These are phyloP conservation scores for Phialophora verrucosa DNA, from an alignment of 2,329 filamentous ascomycete genomes.

Conservation along the genomic window DNA sequence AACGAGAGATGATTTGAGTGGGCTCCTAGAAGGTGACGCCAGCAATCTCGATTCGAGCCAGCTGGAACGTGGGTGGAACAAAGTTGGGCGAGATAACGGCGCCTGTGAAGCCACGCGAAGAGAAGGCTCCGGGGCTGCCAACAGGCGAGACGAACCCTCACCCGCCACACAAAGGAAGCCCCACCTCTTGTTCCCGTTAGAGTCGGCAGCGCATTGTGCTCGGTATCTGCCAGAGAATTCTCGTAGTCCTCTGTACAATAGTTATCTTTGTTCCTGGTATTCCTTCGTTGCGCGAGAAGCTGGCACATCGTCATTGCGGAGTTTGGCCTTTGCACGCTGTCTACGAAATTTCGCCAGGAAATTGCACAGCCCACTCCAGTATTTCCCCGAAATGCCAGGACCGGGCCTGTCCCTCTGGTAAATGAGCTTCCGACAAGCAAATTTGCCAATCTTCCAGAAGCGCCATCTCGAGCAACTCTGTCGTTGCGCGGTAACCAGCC, in stretches of 20 bases:
- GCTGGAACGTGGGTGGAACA: conserved; percentile 35
- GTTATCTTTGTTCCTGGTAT: not conserved
- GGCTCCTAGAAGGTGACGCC: conserved; percentile 16
- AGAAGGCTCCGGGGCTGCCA: not conserved
- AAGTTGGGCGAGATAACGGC: conserved; percentile 23
- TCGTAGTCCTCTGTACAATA: not conserved
- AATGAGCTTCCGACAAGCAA: conserved; percentile 9
- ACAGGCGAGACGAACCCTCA: conserved; percentile 22
- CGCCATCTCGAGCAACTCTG: not conserved
- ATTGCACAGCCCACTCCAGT: conserved; percentile 13
- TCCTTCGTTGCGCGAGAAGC: not conserved
- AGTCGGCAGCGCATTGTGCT: not conserved
- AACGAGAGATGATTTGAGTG: conserved; percentile 16
- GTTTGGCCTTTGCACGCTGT: not conserved
- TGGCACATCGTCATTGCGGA: not conserved
- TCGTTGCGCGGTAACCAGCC: not conserved
- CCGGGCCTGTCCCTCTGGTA: conserved; percentile 11
- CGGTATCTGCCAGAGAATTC: not conserved
- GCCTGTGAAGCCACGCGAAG: conserved; percentile 19
- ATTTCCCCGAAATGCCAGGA: conserved; percentile 15
- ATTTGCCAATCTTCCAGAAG: conserved; percentile 18
- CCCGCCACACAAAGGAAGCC: conserved; percentile 13
- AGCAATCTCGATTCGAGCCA: conserved; percentile 36
- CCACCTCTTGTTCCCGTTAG: conserved; percentile 2
- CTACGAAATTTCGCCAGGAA: conserved; percentile 14